Evolutionary conservation across 129 eudicot genomes (phyloP), one percentile per base, ranked within the genome.

Genomic region (Solidago caesia): DNA sequence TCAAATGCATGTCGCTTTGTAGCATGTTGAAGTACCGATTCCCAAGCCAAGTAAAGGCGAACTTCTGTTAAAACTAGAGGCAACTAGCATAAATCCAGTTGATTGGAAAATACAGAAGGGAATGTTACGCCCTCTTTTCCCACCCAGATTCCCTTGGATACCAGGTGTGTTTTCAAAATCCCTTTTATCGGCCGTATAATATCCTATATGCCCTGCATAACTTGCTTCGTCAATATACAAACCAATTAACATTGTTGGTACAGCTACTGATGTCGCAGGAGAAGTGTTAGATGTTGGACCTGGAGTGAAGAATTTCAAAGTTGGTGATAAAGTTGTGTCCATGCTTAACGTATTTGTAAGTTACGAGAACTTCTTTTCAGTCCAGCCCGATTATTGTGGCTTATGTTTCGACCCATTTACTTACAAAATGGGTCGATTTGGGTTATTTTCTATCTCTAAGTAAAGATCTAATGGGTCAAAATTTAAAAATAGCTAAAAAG

Each of bases 251-350:
- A 12, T 77, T 72, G 55, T 44, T 78, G 76, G 51, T 47, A 67
- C 85, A 89, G 96, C 84, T 42, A 80, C 87, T 74, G 96, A 89
- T 83, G 80, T 89, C 51, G 96, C 92, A 9, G 96, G 96, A 77
- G 96, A 82, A 81, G 87, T 89, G 47, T 73, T 79, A 61, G 88
- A 87, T 52, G 79, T 81, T 67, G 96, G 96, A 77, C 77, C 90
- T 74, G 88, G 85, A 45, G 91, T 87, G 0, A 64, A 72, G 27
- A 87, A 77, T 5, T 83, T 87, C 77, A 85, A 90, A 82, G 59
- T 77, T 58, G 92, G 96, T 63, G 96, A 90, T 82, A 87, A 85
- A 76, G 92, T 89, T 64, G 88, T 89, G 47, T 73, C 92, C 46
- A 33, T 78, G 69, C 74, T 83, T 48, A 68, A 67, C 73, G 10